phyloP scores from a whole-genome alignment of 495 filamentous ascomycete species.

The Cercophora newfieldiana region DNA sequence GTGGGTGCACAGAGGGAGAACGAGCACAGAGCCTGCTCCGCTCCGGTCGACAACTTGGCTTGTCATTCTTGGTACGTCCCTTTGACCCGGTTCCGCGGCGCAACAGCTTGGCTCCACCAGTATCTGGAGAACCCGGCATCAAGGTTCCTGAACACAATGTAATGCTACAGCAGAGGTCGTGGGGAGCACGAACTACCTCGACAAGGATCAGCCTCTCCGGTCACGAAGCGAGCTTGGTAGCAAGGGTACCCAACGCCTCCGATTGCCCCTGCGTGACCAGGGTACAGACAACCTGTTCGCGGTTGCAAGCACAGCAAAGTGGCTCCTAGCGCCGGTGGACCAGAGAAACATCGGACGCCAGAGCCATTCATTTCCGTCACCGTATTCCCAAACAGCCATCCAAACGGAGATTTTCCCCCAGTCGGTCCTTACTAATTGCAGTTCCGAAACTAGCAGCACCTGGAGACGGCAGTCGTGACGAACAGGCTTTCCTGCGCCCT shows the following conservation, averaged over 20 bases:
- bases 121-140: neutral
- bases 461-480: neutral
- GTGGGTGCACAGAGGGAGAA: neutral
- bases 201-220: neutral
- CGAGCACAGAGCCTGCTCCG: neutral
- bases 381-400: neutral
- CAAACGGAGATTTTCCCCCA: neutral
- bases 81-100: neutral
- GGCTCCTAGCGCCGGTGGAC: neutral
- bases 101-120: neutral
- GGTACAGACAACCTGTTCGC: neutral
- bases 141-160: neutral
- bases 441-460: too few relatives aligned
- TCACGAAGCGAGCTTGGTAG: conserved; percentile 6
- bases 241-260: neutral
- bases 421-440: too few relatives aligned
- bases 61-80: neutral
- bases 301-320: neutral
- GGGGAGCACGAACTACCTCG: neutral
- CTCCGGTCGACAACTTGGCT: neutral
- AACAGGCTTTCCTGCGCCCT: neutral
- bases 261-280: neutral
- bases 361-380: neutral
- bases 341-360: neutral
- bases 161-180: neutral